Conservation (phyloP, 2,329 filamentous ascomycete species). For the Hirsutella minnesotensis region DNA sequence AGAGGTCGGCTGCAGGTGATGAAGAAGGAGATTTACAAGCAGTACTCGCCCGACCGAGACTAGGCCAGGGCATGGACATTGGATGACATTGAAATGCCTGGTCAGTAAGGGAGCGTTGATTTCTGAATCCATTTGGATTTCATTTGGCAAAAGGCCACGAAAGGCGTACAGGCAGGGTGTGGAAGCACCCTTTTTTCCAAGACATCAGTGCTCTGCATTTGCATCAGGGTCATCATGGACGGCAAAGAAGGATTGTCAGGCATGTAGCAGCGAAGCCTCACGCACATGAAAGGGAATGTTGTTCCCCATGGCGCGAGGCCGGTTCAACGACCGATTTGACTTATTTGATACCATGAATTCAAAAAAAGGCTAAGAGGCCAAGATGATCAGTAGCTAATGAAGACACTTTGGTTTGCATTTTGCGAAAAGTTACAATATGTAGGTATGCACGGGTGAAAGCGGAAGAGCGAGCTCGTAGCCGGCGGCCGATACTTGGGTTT, state of each 20-base stretch:
- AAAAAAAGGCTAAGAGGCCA: background rate
- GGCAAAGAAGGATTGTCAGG: conserved; percentile 1
- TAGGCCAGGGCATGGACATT: conserved; percentile 7
- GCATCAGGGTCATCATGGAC: conserved; percentile 5
- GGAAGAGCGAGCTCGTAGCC: too few relatives aligned
- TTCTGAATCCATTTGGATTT: background rate
- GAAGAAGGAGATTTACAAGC: conserved; percentile 46
- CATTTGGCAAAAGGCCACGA: conserved; percentile 2
- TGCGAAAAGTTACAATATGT: too few relatives aligned
- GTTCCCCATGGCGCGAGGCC: conserved; percentile 5
- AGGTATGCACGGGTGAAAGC: too few relatives aligned
- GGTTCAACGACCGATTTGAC: conserved; percentile 3
- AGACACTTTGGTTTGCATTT: too few relatives aligned
- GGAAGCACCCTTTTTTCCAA: background rate
- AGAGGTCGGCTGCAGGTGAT: conserved; percentile 39
- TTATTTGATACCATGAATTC: conserved; percentile 6
- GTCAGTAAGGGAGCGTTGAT: conserved; percentile 2
- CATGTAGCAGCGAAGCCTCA: too few relatives aligned
- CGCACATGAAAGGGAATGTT: background rate
- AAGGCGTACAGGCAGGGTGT: conserved; percentile 2
- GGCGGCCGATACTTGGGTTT: too few relatives aligned
- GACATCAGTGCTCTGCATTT: conserved; percentile 3
- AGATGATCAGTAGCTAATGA: background rate
- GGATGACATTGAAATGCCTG: background rate
- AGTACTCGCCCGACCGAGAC: conserved; percentile 21